Conservation (phyloP, 768 basidiomycete species). For the Lactarius evosmus region DNA sequence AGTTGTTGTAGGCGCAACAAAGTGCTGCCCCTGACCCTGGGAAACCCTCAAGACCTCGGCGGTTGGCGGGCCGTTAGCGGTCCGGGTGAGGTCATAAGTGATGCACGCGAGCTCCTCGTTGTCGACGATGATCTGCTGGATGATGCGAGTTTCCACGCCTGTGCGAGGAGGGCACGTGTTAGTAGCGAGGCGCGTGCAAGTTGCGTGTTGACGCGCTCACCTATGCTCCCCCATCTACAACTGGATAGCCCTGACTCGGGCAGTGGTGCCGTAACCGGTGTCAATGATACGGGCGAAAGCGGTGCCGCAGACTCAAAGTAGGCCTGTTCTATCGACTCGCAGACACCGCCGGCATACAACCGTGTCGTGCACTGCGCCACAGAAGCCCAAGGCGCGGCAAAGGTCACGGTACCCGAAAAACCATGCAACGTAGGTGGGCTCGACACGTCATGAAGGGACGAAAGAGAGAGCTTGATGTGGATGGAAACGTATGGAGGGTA, state of each 20-base stretch:
- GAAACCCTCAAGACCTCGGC: constrained; percentile 52
- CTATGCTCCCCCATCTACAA: constrained; percentile 67
- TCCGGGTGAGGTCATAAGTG: constrained; percentile 66
- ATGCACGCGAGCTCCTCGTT: constrained; percentile 59
- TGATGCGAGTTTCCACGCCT: constrained; percentile 55
- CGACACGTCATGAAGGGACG: constrained; percentile 51
- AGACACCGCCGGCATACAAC: constrained; percentile 50
- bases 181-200: constrained; percentile 9
- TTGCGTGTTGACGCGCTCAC: constrained; percentile 50
- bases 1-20: constrained; percentile 24
- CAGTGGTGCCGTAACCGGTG: constrained; percentile 48
- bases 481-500: constrained; percentile 44
- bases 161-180: constrained; percentile 19
- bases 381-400: constrained; percentile 51
- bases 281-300: constrained; percentile 20
- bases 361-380: constrained; percentile 62
- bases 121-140: constrained; percentile 69
- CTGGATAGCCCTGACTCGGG: constrained; percentile 65
- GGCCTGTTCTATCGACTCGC: constrained; percentile 52
- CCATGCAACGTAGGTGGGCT: constrained; percentile 59
- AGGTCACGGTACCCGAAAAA: constrained; percentile 54
- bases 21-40: constrained; percentile 33
- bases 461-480: constrained; percentile 55
- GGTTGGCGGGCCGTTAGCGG: constrained; percentile 44
- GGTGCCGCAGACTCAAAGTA: constrained; percentile 44